A percentile compares a stretch with the other conserved stretches of the same genome.
phyloP scores from a whole-genome alignment of 169 alveolate genomes.

The Cyclospora cayetanensis region DNA sequence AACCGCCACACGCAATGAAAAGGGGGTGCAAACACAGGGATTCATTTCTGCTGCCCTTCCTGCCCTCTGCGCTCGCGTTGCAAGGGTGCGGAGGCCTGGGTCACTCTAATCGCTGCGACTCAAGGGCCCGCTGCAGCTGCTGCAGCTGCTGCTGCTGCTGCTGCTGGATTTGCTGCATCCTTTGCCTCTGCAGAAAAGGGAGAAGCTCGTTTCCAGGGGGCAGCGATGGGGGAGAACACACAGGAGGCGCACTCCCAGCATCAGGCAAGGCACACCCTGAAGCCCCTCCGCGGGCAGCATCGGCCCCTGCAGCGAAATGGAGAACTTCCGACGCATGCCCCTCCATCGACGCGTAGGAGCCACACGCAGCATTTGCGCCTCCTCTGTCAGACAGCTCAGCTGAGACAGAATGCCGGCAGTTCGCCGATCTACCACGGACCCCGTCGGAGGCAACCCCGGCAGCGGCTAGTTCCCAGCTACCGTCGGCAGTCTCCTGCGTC shows the following conservation, averaged over 20 bases:
- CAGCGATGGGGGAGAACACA: conserved; percentile 9
- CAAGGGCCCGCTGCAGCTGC: conserved; percentile 62
- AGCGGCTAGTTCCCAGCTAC: conserved; percentile 19
- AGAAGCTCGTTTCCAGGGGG: conserved; percentile 35
- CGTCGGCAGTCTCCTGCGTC: background rate
- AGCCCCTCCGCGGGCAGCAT: conserved; percentile 37
- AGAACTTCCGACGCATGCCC: background rate
- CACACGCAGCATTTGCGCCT: conserved; percentile 27
- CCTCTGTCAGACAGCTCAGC: background rate
- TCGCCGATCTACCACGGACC: conserved; percentile 21
- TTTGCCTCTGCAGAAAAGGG: conserved; percentile 25
- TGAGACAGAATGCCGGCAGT: conserved; percentile 28
- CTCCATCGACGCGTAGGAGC: conserved; percentile 4
- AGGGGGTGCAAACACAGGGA: background rate
- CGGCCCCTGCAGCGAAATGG: background rate
- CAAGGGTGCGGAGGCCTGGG: too few relatives aligned
- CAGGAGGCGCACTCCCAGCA: background rate
- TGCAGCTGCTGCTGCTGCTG: conserved; percentile 68
- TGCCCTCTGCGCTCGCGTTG: background rate
- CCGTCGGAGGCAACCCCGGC: conserved; percentile 17
- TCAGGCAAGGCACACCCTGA: conserved; percentile 9
- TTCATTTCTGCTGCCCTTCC: background rate
- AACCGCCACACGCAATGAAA: background rate
- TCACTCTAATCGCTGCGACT: conserved; percentile 50
- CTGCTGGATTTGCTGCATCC: conserved; percentile 57